phyloP scores from a whole-genome alignment of 805 yeast genomes.

The Pichia manshurica region DNA sequence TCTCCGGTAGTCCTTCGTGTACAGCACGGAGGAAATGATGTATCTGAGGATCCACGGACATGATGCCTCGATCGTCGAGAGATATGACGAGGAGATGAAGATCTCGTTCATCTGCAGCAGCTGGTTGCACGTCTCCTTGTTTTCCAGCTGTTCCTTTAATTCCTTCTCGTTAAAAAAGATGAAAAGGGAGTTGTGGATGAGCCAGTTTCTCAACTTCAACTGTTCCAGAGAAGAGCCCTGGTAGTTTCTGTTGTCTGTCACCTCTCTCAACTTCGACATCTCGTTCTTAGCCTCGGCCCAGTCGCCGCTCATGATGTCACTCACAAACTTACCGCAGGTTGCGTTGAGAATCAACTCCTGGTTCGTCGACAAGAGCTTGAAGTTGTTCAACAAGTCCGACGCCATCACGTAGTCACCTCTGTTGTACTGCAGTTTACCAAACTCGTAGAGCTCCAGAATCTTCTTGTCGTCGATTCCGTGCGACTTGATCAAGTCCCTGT shows the following conservation, averaged over 20 bases:
- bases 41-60: conserved; percentile 70
- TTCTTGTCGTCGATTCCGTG: conserved; percentile 44
- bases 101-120: conserved; percentile 50
- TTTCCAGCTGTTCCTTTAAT: conserved; percentile 1
- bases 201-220: conserved; percentile 60
- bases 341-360: conserved; percentile 46
- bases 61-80: conserved; percentile 63
- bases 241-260: conserved; percentile 49
- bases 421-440: conserved; percentile 58
- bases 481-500: conserved; percentile 40
- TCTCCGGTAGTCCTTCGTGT: conserved; percentile 38
- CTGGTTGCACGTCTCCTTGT: conserved; percentile 18
- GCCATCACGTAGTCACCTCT: conserved; percentile 59
- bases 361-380: conserved; percentile 49
- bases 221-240: conserved; percentile 49
- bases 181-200: conserved; percentile 64
- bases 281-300: conserved; percentile 52
- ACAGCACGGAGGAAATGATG: conserved; percentile 53
- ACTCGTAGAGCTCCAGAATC: conserved; percentile 47
- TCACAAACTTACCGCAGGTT: conserved; percentile 66
- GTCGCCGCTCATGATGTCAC: conserved; percentile 48
- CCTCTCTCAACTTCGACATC: conserved; percentile 48
- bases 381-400: conserved; percentile 51
- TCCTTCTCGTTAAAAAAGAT: conserved; percentile 38
- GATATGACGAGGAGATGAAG: conserved; percentile 52